Conservation (phyloP, 2,329 filamentous ascomycete species). For the Thermoascus crustaceus region DNA sequence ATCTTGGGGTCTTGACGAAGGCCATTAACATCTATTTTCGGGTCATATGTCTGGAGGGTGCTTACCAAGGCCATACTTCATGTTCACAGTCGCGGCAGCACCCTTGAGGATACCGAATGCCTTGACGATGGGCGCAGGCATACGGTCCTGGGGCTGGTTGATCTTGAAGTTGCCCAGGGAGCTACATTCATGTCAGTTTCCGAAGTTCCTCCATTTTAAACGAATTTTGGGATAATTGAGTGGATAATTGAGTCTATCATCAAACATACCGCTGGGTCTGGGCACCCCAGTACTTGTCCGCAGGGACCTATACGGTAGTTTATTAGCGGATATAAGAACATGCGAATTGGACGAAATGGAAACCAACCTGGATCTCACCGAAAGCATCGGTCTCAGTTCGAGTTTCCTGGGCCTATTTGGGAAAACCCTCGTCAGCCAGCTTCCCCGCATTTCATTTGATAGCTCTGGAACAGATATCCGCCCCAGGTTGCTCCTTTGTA, state of each 20-base stretch:
- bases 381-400: slow-evolving; percentile 95
- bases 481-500: no score
- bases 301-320: slow-evolving; percentile 50
- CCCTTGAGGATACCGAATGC: slow-evolving; percentile 98
- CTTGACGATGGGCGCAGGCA: slow-evolving; percentile 85
- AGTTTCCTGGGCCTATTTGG: slow-evolving; percentile 41
- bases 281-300: slow-evolving; percentile 96
- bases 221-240: no score
- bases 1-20: slow-evolving; percentile 77
- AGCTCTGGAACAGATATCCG: no score
- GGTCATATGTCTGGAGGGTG: no score
- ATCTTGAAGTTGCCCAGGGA: slow-evolving; percentile 97
- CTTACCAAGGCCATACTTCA: slow-evolving; percentile 74
- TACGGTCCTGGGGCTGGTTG: slow-evolving; percentile 98
- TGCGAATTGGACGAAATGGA: no score
- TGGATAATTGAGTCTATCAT: no score
- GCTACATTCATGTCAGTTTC: slow-evolving; percentile 26
- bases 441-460: not conserved
- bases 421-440: slow-evolving; percentile 2
- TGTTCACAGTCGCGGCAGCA: slow-evolving; percentile 90
- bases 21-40: no score
- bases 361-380: slow-evolving; percentile 71
- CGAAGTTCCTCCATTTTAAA: slow-evolving; percentile 3
- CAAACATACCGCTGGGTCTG: slow-evolving; percentile 75
- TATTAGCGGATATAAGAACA: slow-evolving; percentile 6